phyloP scores from a whole-genome alignment of 192 early-diverging fungal genomes.

The Coemansia sp. region DNA sequence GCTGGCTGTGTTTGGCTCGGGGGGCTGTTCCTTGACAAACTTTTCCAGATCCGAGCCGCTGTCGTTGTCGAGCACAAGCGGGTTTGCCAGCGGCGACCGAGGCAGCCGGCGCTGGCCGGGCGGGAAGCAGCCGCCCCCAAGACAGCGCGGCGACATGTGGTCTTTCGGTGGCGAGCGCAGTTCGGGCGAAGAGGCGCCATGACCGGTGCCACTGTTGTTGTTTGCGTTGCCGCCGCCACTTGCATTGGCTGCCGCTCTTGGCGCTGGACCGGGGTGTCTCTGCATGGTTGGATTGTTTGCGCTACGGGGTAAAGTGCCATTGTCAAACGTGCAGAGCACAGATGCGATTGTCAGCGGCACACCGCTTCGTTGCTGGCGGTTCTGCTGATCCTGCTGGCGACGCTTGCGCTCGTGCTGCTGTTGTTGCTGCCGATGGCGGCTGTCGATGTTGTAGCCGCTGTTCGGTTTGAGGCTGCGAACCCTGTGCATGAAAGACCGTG shows the following conservation, averaged over 20 bases:
- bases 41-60: not conserved
- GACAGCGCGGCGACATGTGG: not conserved
- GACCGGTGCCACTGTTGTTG: no score
- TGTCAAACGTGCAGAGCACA: conserved; percentile 15
- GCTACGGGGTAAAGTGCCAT: conserved; percentile 3
- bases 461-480: conserved; percentile 23
- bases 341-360: conserved; percentile 26
- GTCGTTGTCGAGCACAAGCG: conserved; percentile 7
- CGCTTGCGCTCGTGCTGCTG: not conserved
- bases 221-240: not conserved
- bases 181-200: no score
- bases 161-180: conserved; percentile 8
- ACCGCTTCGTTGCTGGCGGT: not conserved
- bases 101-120: conserved; percentile 31
- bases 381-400: conserved; percentile 8
- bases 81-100: conserved; percentile 52
- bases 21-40: not conserved
- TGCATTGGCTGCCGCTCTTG: not conserved
- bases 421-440: not conserved
- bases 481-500: conserved; percentile 38
- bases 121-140: not conserved
- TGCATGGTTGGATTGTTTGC: not conserved
- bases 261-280: not conserved
- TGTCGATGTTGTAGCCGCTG: conserved; percentile 6
- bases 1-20: not conserved